Percentiles rank a stretch among this genome's conserved stretches.
Evolutionary conservation across 495 filamentous ascomycete species (phyloP).

Genomic region (Bacidia rubella): DNA sequence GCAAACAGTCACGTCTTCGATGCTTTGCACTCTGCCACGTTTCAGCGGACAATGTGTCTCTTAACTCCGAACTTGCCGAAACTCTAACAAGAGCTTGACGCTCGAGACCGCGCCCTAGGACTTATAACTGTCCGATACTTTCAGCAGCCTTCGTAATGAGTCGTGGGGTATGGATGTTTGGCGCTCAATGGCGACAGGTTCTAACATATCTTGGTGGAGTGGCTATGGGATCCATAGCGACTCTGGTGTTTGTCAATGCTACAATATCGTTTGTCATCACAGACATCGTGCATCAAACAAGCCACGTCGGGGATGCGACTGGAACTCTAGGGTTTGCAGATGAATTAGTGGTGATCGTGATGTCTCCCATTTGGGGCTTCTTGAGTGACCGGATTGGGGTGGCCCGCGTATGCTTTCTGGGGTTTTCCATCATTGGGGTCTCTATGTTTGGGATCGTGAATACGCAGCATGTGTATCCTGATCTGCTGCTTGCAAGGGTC

Average conservation of each 20-base stretch:
- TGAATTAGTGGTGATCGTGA: constrained; percentile 79
- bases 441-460: constrained; percentile 37
- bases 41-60: too few species aligned
- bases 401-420: constrained; percentile 33
- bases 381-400: constrained; percentile 84
- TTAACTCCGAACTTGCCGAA: too few species aligned
- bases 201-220: constrained; percentile 77
- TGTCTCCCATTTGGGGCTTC: constrained; percentile 85
- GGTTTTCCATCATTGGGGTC: neutral
- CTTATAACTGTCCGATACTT: too few species aligned
- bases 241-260: constrained; percentile 94
- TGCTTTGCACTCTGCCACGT: too few species aligned
- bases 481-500: constrained; percentile 72
- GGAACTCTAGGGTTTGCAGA: constrained; percentile 93
- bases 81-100: too few species aligned
- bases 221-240: constrained; percentile 88
- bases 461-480: constrained; percentile 75
- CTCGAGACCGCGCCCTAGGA: too few species aligned
- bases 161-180: neutral
- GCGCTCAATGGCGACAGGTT: constrained; percentile 57
- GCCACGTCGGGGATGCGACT: constrained; percentile 74
- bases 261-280: constrained; percentile 90
- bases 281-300: constrained; percentile 63
- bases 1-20: too few species aligned
- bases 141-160: too few species aligned